Base-by-base conservation (phyloP, 176 grass and related monocot species). In the Juncus inflexus region DNA sequence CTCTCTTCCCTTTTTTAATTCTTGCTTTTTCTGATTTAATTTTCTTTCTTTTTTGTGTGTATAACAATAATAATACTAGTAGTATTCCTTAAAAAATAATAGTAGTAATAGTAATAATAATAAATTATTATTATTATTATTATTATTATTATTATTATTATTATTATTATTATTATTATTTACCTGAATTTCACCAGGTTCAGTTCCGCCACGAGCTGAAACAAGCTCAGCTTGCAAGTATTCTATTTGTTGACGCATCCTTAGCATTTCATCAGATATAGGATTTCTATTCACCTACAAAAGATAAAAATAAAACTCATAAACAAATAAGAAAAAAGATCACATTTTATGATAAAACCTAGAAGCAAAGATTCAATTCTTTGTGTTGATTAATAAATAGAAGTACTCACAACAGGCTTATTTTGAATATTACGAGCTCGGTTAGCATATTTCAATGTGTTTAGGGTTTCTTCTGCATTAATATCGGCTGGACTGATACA, bases 401-500 rank as follows among this genome's bases (percentile, higher is more conserved):
- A 28, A 77, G 43, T 12, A 82, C 94, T 90, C 62, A 99, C 94
- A 80, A 92, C 83, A 63, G 94, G 94, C 45, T 99, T 99, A 59
- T 99, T 99, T 53, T 80, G 87, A 67, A 99, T 99, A 76, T 99
- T 99, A 10, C 94, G 94, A 84, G 95, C 95, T 51, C 95, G 69
- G 84, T 99, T 99, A 70, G 95, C 95, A 80, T 99, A 99, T 78
- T 99, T 99, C 71, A 99, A 65, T 15, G 95, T 99, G 80, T 99
- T 99, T 28, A 99, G 70, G 55, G 95, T 99, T 83, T 99, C 95
- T 75, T 99, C 95, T 70, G 95, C 86, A 77, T 99, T 99, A 58
- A 94, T 94, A 79, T 99, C 95, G 72, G 95, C 95, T 73, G 95
- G 95, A 65, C 95, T 99, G 72, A 99, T 94, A 73, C 95, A 99